Conservation (phyloP, 148 eudicot genomes). For the Nepenthes gracilis region DNA sequence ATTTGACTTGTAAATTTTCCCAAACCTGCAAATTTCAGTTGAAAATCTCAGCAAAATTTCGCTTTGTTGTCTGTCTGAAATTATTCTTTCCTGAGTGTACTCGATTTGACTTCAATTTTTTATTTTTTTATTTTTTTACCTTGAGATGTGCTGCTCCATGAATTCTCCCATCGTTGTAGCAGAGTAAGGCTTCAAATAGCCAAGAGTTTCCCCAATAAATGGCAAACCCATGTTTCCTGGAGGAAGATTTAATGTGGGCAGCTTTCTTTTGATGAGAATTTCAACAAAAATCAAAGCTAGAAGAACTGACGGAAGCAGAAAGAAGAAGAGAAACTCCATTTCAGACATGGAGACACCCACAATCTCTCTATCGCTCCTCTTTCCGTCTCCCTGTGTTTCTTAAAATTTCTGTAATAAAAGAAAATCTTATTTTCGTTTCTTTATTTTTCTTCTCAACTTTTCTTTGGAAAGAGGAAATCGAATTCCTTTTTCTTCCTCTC, state of each 20-base stretch:
- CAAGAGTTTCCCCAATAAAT: constrained; percentile 85
- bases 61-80: not conserved
- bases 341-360: constrained; percentile 39
- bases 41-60: not conserved
- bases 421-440: too few relatives aligned
- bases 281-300: constrained; percentile 29
- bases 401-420: not conserved
- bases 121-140: not conserved
- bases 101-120: not conserved
- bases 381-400: not conserved
- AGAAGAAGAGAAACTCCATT: constrained; percentile 46
- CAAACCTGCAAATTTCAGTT: constrained; percentile 40
- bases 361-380: not conserved
- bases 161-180: constrained; percentile 75
- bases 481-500: not conserved
- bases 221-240: constrained; percentile 94
- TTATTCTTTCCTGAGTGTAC: too few relatives aligned
- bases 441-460: not conserved
- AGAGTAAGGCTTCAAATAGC: constrained; percentile 70
- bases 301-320: constrained; percentile 24
- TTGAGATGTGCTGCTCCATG: constrained; percentile 68
- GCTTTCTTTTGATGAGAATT: constrained; percentile 30
- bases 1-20: constrained; percentile 88
- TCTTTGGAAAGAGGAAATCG: not conserved
- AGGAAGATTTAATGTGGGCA: constrained; percentile 50